Evolutionary conservation across 2,329 filamentous ascomycete genomes (phyloP), one percentile per base, ranked within the genome.

Genomic region (Berkeleyomyces basicola): DNA sequence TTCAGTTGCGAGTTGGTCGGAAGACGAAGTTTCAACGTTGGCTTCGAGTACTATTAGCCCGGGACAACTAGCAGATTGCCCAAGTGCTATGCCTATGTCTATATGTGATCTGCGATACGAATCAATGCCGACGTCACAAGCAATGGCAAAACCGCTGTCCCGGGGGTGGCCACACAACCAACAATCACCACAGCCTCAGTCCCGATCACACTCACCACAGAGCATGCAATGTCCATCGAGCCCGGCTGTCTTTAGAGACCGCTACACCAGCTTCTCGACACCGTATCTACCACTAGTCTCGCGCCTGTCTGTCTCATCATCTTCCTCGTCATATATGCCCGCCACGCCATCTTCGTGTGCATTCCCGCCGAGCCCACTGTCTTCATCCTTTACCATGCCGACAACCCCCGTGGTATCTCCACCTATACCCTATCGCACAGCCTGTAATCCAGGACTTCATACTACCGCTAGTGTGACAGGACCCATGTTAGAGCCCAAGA

Each of bases 221-320:
- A 49, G 5, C 46, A 69, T 78, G 9, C 72, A 74, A 3, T 80
- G 76, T 66, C 71, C 80, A 62, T 75, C 78, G 67, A 81, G 78
- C 69, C 77, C 79, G 7, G 73, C 74, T 7, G 74, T 77, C 47
- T 64, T 62, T 47, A 44, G 51, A 16, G 63, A 64, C 59, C 40
- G 75, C 66, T 36, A 46, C 47, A n/a, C 62, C 10, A 60, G 42
- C 42, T 36, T 11, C 51, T 7, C 7, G 10, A 11, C 42, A 2
- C 42, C 10, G 10, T 7, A 9, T 11, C 31, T 23, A 9, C 37
- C 37, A 23, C 11, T 23, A 1, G 49, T 33, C 16, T 5, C 23
- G 14, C 31, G 49, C 33, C 33, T 53, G 6, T 53, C 49, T 14
- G 49, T 53, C 49, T 53, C 49, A 6, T 53, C 49, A 36, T 36